Evolutionary conservation across 2,329 filamentous ascomycete species (phyloP), one percentile per base, ranked within the genome.

Genomic region (Talaromyces sp.): DNA sequence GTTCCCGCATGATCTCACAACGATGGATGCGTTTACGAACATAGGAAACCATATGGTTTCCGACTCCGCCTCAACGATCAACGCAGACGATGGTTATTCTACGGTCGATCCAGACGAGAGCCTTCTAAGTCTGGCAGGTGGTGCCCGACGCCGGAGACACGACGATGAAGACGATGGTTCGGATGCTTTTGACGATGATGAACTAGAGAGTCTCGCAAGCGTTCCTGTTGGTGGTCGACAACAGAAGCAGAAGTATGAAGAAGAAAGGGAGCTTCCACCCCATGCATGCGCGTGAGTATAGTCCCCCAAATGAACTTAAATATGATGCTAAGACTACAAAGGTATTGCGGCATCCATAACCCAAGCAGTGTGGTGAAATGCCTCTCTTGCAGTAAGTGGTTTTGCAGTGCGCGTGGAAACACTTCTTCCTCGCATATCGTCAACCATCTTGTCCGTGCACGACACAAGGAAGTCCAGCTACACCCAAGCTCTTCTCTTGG

Each of bases 381-480:
- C 71, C 81, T 99, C 61, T 84, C 87, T 61, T 99, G 94, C 80
- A 93, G 85, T 79, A 99, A 97, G 73, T 99, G 94, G 94, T 99
- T 99, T 74, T 99, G 94, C 77, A 97, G 92, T 75, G 92, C 93
- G 60, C 89, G 93, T 68, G 93, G 94, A 65, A 99, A 97, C 75
- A 92, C 92, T 17, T 96, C 90, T 53, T 97, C 93, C 25, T 96
- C 93, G 35, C 94, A 99, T 72, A 97, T 99, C 67, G 91, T 99
- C 77, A 97, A 97, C 74, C 94, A 99, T 71, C 85, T 99, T 35
- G 94, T 99, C 61, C 89, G 95, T 69, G 93, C 95, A 63, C 89
- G 94, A 63, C 94, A 99, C 80, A 99, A 97, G 80, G 95, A 99
- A 78, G 94, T 99, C 55, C 93, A 97, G 74, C 85, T 99, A 57